Conservation (phyloP, 2,329 filamentous ascomycete species). For the Cladobotryum mycophilum region DNA sequence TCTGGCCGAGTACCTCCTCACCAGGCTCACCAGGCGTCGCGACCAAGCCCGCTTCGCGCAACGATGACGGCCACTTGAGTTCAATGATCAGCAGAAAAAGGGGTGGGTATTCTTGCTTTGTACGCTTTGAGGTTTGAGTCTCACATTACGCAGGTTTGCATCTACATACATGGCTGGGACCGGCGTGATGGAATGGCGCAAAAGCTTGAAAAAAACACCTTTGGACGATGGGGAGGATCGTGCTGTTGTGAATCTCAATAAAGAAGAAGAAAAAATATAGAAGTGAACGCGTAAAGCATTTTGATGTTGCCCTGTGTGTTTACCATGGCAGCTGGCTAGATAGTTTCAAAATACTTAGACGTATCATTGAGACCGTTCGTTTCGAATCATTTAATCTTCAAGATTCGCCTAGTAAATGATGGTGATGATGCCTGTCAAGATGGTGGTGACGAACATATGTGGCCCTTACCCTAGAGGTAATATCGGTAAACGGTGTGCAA, state of each 20-base stretch:
- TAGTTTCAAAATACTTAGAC: constrained; percentile 6
- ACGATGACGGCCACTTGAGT: constrained; percentile 58
- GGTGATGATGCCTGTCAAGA: too few species aligned
- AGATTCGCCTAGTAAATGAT: too few species aligned
- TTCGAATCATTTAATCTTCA: neutral
- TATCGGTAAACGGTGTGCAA: too few species aligned
- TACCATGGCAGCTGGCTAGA: constrained; percentile 5
- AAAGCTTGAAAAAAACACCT: constrained; percentile 6
- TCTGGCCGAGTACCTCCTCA: constrained; percentile 39
- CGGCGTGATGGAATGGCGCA: constrained; percentile 8
- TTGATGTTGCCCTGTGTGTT: constrained; percentile 2
- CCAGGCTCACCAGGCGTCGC: constrained; percentile 45
- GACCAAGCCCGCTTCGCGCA: constrained; percentile 62
- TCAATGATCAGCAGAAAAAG: constrained; percentile 25
- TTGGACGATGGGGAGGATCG: constrained; percentile 3
- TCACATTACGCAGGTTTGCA: constrained; percentile 1
- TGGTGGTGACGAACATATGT: too few species aligned
- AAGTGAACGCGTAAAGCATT: constrained; percentile 2
- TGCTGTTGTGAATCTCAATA: constrained; percentile 4
- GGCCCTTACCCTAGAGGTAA: too few species aligned
- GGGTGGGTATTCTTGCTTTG: constrained; percentile 19
- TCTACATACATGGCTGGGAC: constrained; percentile 10
- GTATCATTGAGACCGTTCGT: constrained; percentile 6
- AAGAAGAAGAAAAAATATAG: constrained; percentile 6
- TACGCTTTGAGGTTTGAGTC: too few species aligned